Conservation (phyloP, 495 filamentous ascomycete species). For the Lasiosphaeria ovina region DNA sequence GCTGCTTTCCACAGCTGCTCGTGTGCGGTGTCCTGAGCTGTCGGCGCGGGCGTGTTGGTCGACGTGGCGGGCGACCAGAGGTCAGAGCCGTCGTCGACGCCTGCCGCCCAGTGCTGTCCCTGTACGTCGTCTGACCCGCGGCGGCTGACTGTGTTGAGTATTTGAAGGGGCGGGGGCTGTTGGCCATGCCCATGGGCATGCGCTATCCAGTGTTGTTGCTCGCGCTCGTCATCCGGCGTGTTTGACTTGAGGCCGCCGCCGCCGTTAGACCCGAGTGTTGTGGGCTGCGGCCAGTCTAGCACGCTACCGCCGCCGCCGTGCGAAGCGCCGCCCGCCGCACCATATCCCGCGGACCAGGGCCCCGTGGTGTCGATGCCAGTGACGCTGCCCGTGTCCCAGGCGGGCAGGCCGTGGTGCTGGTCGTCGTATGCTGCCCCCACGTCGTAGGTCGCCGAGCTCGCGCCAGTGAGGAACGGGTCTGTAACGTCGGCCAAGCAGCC, state of each 20-base stretch:
- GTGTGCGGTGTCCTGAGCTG: constrained; percentile 1
- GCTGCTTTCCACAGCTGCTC: neutral
- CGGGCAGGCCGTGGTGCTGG: constrained; percentile 1
- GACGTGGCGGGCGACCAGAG: constrained; percentile 15
- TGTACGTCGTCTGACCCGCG: neutral
- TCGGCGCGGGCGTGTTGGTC: neutral
- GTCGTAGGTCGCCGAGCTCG: neutral
- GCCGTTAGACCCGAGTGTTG: neutral
- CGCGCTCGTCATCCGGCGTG: neutral
- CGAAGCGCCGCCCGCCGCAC: neutral
- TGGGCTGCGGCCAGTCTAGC: neutral
- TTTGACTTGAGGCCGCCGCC: neutral
- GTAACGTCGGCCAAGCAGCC: constrained; percentile 18
- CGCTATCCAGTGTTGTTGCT: neutral
- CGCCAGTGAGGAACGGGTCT: constrained; percentile 24
- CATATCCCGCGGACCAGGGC: neutral
- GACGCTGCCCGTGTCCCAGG: constrained; percentile 1
- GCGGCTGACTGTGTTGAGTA: no score
- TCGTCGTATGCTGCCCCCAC: constrained; percentile 11
- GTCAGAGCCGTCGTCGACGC: constrained; percentile 3
- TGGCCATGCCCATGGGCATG: no score
- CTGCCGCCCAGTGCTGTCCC: constrained; percentile 2
- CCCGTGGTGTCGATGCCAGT: constrained; percentile 1
- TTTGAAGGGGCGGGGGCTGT: no score
- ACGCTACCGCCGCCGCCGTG: constrained; percentile 1